Percentiles rank a stretch among this genome's conserved stretches.
These are phyloP conservation scores for Wallacemonas rigidus DNA, from an alignment of 208 protist species.

Conservation along the genomic window DNA sequence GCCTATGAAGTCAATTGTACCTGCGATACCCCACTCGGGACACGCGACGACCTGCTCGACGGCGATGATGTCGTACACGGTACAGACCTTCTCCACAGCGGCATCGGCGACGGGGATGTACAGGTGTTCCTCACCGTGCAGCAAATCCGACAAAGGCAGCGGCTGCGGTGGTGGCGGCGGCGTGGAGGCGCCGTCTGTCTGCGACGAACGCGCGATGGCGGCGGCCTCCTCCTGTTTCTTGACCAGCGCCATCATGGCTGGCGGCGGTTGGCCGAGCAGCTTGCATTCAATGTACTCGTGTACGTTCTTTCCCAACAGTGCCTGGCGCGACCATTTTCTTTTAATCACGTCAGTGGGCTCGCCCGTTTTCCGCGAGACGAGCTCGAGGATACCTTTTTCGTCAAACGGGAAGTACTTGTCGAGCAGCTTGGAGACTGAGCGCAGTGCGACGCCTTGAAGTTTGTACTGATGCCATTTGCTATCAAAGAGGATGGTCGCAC, in stretches of 20 bases:
- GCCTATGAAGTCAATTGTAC: conserved; percentile 83
- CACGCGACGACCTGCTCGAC: conserved; percentile 77
- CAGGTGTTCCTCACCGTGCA: conserved; percentile 75
- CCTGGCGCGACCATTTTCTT: conserved; percentile 64
- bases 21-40: conserved; percentile 64
- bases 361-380: conserved; percentile 75
- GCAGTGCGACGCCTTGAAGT: conserved; percentile 52
- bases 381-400: conserved; percentile 57
- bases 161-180: neutral
- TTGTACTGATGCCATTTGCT: conserved; percentile 86
- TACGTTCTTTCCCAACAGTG: conserved; percentile 89
- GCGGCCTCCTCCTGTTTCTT: conserved; percentile 32
- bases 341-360: conserved; percentile 59
- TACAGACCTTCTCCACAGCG: conserved; percentile 52
- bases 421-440: conserved; percentile 83
- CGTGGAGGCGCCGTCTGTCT: neutral
- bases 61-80: conserved; percentile 61
- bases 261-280: conserved; percentile 65
- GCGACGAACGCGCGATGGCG: neutral
- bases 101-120: conserved; percentile 68
- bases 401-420: conserved; percentile 89
- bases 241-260: conserved; percentile 60
- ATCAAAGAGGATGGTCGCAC: conserved; percentile 69
- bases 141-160: conserved; percentile 36
- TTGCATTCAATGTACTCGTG: conserved; percentile 86